Evolutionary conservation across 208 protist genomes (phyloP), one percentile per base, ranked within the genome.

Genomic region (Crithidia thermophila): DNA sequence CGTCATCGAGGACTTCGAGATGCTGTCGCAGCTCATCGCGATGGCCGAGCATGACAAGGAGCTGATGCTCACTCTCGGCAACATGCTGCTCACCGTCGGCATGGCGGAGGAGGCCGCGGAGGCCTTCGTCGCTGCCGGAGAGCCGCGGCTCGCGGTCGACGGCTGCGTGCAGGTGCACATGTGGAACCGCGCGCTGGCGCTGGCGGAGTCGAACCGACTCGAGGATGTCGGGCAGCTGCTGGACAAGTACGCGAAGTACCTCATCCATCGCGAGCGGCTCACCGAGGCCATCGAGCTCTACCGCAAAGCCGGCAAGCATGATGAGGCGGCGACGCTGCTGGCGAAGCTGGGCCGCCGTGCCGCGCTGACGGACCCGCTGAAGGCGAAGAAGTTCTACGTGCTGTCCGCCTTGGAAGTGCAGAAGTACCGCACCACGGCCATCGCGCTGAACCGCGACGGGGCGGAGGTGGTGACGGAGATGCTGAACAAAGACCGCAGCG

Each of bases 381-480:
- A 85, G 40, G 95, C 94, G 9, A 99, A 99, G 81, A 98, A 98
- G 87, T 94, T 98, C 46, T 97, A 95, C 65, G 97, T 99, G 31
- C 85, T 98, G 21, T 96, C 95, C 52, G 98, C 96, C 39, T 81
- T 99, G 2, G 93, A 98, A 70, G 90, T 99, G 60, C 96, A 99
- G 64, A 82, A 82, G 60, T 89, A 94, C 75, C 85, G 88, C 21
- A 78, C 76, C 47, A 85, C 88, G 50, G 81, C 82, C 52, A 85
- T 94, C 36, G 72, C 74, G 0, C 78, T 96, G 20, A 78, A 75
- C 49, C 78, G 81, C 60, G 82, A 89, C 67, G 86, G 85, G 36
- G 50, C 65, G 20, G 71, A 87, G 45, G 88, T 82, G 13, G 88
- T 95, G 33, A 72, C 94, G 46, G 85, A 82, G 37, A 74, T 97